A percentile compares a stretch with the other conserved stretches of the same genome.
These are phyloP conservation scores for Neurospora sp. DNA, from an alignment of 495 filamentous ascomycete genomes.

Conservation along the genomic window DNA sequence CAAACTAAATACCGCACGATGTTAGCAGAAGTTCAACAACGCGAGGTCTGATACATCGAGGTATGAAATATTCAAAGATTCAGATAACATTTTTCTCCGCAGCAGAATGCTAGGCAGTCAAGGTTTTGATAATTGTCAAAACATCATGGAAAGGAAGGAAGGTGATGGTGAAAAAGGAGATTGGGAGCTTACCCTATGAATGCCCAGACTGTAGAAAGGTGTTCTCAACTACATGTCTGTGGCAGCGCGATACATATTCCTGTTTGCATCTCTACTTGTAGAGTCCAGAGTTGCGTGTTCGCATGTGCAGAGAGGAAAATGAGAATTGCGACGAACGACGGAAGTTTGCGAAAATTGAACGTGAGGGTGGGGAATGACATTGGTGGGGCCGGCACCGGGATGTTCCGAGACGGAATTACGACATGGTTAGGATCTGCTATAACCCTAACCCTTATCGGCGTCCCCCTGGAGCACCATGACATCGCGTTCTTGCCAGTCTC, in stretches of 20 bases:
- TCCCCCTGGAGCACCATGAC: neutral
- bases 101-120: slow-evolving; percentile 22
- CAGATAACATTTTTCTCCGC: slow-evolving; percentile 14
- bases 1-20: neutral
- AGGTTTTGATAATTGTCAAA: slow-evolving; percentile 24
- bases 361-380: neutral
- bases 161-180: neutral
- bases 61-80: neutral
- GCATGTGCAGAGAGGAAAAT: neutral
- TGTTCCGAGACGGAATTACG: neutral
- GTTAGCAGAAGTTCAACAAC: neutral
- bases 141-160: slow-evolving; percentile 14
- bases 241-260: neutral
- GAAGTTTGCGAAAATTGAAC: neutral
- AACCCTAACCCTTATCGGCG: neutral
- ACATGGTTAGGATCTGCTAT: neutral
- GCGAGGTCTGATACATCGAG: neutral
- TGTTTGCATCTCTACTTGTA: neutral
- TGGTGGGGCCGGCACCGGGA: neutral
- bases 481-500: neutral
- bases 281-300: neutral
- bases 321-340: neutral
- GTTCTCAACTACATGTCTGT: neutral
- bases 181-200: neutral
- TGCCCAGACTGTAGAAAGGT: neutral